Evolutionary conservation across 768 basidiomycete genomes (phyloP), one percentile per base, ranked within the genome.

Genomic region (Hemileccinum impolitum): DNA sequence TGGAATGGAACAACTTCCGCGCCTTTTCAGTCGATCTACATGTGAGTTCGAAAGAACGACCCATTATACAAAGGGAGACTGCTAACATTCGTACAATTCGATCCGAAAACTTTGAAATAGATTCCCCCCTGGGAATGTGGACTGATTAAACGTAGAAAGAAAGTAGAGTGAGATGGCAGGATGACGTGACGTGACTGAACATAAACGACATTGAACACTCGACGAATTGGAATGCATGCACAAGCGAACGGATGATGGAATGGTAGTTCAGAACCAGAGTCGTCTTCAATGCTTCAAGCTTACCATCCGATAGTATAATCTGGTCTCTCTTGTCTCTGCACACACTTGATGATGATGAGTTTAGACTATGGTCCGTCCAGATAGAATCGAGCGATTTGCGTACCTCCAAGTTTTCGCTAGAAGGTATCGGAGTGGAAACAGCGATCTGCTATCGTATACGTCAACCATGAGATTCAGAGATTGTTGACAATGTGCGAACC

Each of bases 221-320:
- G 14, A 28, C 1, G 6, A 25, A 47, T 40, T 10, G 18, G 13
- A 21, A 44, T 39, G 25, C 6, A 38, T 42, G 26, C 32, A 39
- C 12, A 13, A 39, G 44, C 32, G 23, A 14, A 40, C 7, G 35
- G 15, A 34, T 43, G 40, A 42, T 40, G n/a, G 17, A 35, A 31
- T 30, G n/a, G 15, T 7, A 4, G 25, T 19, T 31, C 21, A 38
- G 31, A 34, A 31, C 12, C 3, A 6, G 18, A 3, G 10, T 32
- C 15, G 12, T 6, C n/a, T 39, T 25, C 21, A 17, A 44, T 2
- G 39, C 15, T 26, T 30, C 28, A 12, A 30, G 28, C 9, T 44
- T 23, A 58, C 52, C 55, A 54, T 21, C 47, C 57, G 18, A 40
- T 32, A 11, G 55, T 30, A 30, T 53, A 55, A 26, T 43, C 4